These are phyloP conservation scores for Cytospora chrysosperma DNA, from an alignment of 2,329 filamentous ascomycete genomes.

Conservation along the genomic window DNA sequence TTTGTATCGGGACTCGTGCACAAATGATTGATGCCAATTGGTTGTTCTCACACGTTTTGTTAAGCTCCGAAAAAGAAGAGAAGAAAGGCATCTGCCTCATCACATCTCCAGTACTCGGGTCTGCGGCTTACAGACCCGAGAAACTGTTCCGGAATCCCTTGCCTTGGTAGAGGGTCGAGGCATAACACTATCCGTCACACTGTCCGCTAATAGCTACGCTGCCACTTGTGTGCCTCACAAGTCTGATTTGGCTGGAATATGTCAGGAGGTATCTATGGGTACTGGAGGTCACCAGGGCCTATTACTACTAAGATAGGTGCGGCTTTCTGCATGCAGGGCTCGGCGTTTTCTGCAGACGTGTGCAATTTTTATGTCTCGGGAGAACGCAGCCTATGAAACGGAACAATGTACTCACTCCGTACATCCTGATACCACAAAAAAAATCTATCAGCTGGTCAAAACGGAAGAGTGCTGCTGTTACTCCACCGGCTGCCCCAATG, in stretches of 20 bases:
- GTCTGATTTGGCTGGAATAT: neutral
- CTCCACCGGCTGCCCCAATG: neutral
- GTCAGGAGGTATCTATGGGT: neutral
- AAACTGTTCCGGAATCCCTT: neutral
- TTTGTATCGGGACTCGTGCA: neutral
- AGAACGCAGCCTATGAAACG: neutral
- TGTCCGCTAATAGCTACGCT: neutral
- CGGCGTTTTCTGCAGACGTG: neutral
- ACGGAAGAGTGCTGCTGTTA: neutral
- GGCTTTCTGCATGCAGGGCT: neutral
- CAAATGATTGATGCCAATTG: neutral
- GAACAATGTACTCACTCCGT: neutral
- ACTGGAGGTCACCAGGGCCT: neutral
- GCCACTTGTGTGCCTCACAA: neutral
- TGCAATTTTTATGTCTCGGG: neutral
- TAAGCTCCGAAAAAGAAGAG: neutral
- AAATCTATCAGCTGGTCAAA: neutral
- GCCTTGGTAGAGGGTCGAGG: neutral
- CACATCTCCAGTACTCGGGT: neutral
- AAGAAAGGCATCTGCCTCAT: neutral
- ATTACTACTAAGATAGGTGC: neutral
- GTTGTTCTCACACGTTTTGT: neutral
- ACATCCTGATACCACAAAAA: neutral
- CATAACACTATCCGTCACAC: neutral
- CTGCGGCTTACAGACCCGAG: neutral